phyloP scores from a whole-genome alignment of 2,329 filamentous ascomycete genomes.

The Claviceps sp. region DNA sequence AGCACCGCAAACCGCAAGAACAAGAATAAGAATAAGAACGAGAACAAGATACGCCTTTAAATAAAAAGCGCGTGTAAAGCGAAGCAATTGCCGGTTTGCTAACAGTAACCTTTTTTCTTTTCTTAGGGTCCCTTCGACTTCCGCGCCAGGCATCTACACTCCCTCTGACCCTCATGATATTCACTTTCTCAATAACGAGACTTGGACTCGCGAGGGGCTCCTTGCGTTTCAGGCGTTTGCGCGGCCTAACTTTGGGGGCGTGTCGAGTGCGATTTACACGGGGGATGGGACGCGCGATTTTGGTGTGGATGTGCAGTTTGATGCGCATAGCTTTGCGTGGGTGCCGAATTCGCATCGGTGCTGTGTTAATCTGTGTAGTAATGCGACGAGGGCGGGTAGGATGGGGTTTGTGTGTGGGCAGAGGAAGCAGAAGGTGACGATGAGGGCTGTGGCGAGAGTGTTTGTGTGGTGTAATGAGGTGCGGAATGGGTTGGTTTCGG shows the following conservation, averaged over 20 bases:
- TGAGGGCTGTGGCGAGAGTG: not conserved
- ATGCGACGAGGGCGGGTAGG: not conserved
- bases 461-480: not conserved
- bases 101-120: not conserved
- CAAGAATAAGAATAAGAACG: not conserved
- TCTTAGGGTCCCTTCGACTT: no score
- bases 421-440: not conserved
- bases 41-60: not conserved
- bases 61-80: no score
- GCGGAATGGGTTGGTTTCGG: not conserved
- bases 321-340: conserved; percentile 3
- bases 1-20: no score
- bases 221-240: conserved; percentile 2
- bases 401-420: not conserved
- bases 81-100: no score
- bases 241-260: not conserved
- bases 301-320: not conserved
- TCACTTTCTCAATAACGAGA: conserved; percentile 1
- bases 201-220: not conserved
- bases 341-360: conserved; percentile 1
- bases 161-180: not conserved
- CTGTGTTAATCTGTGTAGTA: conserved; percentile 3
- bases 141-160: not conserved
- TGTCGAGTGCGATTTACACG: not conserved
- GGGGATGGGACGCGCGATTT: not conserved